Evolutionary conservation across 192 early-diverging fungal species (phyloP), one percentile per base, ranked within the genome.

Genomic region (Backusella psychrophila): DNA sequence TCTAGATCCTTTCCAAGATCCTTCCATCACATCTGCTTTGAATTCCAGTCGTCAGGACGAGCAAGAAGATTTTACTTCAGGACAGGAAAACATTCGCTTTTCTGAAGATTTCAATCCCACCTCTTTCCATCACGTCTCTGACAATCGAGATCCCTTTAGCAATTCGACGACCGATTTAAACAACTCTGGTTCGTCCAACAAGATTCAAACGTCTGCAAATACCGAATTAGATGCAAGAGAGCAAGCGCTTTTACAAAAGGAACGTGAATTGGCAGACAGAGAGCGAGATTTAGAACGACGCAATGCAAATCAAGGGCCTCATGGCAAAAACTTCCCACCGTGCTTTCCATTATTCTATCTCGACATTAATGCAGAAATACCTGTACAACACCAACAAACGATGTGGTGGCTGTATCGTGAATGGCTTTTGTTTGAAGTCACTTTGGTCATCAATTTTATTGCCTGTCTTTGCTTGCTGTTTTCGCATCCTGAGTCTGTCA

Each of bases 281-380:
- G 95, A 96, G 79, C 85, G 87, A 26, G 87, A 87, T 46, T 84
- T 96, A 11, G 78, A 84, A 53, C 77, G 86, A 44, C 90, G 92
- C 68, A 91, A 94, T 77, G 87, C 78, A 36, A 81, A 82, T 33
- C 90, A 90, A 14, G 79, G 88, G 23, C 82, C 90, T 41, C 66
- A 52, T 8, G 66, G 72, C 41, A 93, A 94, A 82, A 92, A 91
- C 72, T 94, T 94, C 74, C 94, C 94, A 4, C 93, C 93, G 59
- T 92, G 92, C 74, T 95, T 93, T 66, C 94, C 94, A 12, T 77
- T 94, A 74, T 89, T 96, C 77, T 94, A 94, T 81, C 90, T 94
- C 71, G 87, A 93, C 72, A 96, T 96, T 76, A 85, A 87, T 21
- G 82, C 75, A 9, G 92, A 93, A 80, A 91, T 94, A 66, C 93